These are phyloP conservation scores for Microdochium nivale DNA, from an alignment of 2,329 filamentous ascomycete species.

Conservation along the genomic window DNA sequence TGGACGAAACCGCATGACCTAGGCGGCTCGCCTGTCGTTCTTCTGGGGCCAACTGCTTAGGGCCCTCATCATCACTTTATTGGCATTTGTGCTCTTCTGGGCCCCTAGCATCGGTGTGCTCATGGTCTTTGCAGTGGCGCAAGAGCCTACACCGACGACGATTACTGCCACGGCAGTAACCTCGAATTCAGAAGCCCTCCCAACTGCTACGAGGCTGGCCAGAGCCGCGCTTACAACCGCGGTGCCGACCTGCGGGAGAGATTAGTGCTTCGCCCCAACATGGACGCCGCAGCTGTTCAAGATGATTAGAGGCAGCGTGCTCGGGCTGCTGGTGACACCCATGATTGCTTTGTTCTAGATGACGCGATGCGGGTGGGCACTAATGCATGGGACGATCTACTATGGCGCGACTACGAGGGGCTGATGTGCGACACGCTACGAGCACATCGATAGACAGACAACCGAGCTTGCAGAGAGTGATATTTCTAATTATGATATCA, in stretches of 20 bases:
- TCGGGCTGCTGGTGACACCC: slow-evolving; percentile 38
- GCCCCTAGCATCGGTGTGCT: slow-evolving; percentile 33
- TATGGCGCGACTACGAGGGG: slow-evolving; percentile 7
- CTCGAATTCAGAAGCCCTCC: no score
- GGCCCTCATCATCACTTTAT: slow-evolving; percentile 24
- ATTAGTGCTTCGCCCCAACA: slow-evolving; percentile 31
- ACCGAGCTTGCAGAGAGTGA: background rate
- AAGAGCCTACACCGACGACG: no score
- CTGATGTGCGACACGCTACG: no score
- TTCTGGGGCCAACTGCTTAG: slow-evolving; percentile 25
- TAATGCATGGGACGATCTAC: slow-evolving; percentile 14
- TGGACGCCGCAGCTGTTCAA: slow-evolving; percentile 44
- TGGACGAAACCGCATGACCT: slow-evolving; percentile 9
- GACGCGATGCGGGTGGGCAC: slow-evolving; percentile 36
- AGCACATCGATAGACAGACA: background rate
- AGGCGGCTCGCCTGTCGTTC: slow-evolving; percentile 11
- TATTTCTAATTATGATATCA: background rate
- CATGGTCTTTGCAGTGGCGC: slow-evolving; percentile 22
- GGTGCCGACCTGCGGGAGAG: slow-evolving; percentile 26
- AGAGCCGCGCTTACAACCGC: no score
- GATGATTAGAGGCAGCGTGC: slow-evolving; percentile 33
- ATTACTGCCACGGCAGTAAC: no score
- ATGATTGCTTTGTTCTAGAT: slow-evolving; percentile 41
- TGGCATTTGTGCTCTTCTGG: slow-evolving; percentile 34
- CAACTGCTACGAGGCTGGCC: no score